Percentiles rank a stretch among this genome's conserved stretches.
These are phyloP conservation scores for Lodderomyces metapsilosis DNA, from an alignment of 1,139 yeast species.

Conservation along the genomic window DNA sequence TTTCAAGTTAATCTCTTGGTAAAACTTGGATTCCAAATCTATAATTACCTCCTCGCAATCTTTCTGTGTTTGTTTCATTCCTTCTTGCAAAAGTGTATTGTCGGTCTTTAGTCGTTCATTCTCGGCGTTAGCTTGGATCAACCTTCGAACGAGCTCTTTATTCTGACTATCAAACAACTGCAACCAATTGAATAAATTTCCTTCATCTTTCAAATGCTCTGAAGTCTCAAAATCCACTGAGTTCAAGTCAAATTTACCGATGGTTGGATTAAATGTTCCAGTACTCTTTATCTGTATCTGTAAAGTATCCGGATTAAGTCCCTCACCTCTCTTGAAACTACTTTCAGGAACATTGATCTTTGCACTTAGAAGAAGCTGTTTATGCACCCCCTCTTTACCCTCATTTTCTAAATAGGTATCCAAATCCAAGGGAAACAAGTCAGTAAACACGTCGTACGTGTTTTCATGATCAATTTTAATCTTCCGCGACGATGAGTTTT, in stretches of 20 bases:
- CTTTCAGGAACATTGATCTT: constrained; percentile 9
- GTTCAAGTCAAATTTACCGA: constrained; percentile 22
- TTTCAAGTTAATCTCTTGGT: constrained; percentile 35
- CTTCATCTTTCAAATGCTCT: constrained; percentile 13
- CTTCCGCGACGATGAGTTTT: constrained; percentile 6
- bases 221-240: constrained; percentile 17
- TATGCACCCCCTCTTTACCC: constrained; percentile 8
- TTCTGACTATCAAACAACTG: constrained; percentile 20
- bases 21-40: constrained; percentile 39
- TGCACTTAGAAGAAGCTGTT: constrained; percentile 10
- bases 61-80: constrained; percentile 17
- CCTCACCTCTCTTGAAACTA: constrained; percentile 11
- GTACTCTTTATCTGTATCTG: constrained; percentile 22
- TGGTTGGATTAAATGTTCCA: constrained; percentile 23
- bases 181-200: constrained; percentile 29
- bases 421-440: constrained; percentile 16
- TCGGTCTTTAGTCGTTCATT: constrained; percentile 14
- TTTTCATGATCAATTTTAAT: constrained; percentile 8
- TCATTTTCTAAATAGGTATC: constrained; percentile 12
- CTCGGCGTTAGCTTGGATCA: constrained; percentile 7
- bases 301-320: constrained; percentile 12
- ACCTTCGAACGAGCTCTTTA: constrained; percentile 12
- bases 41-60: constrained; percentile 28
- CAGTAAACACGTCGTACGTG: constrained; percentile 11
- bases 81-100: constrained; percentile 15